Evolutionary conservation across 2,329 filamentous ascomycete genomes (phyloP), one percentile per base, ranked within the genome.

Genomic region (Diaporthe caulivora): DNA sequence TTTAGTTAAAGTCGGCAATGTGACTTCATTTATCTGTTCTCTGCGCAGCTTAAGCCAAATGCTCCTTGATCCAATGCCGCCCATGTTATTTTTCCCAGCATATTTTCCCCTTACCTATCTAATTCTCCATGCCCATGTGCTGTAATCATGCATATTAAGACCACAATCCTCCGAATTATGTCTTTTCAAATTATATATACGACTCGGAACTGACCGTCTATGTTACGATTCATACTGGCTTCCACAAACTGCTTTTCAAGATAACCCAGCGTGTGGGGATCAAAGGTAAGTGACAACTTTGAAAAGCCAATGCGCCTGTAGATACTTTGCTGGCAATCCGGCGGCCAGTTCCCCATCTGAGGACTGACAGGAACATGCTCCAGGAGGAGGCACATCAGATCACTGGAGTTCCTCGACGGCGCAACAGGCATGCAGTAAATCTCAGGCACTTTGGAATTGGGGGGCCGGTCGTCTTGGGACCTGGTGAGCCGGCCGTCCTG

Each of bases 311-410:
- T 34, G 4, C 58, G 58, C 40, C 11, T 64, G 18, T 47, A 64
- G 8, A 26, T 64, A 9, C 17, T 2, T 9, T 64, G 2, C 9
- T 40, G 40, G 18, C 29, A 47, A 1, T 7, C 15, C 15, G 31
- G 8, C 1, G 58, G 58, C 58, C 58, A 62, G 9, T 13, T 29
- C 37, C 18, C 8, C 5, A 29, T 21, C n/a, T 21, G 24, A 60
- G 24, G 11, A 21, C 29, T 8, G 6, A 62, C 34, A 11, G 44
- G 37, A 3, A n/a, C 24, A 4, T 29, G 21, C 29, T 67, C 24
- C 26, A 72, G 34, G 29, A 68, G 58, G 21, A 72, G 51, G 24
- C 70, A 72, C 4, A 68, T 24, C 40, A 72, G 7, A 29, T 72
- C 42, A 8, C 44, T 72, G 3, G 70, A 68, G 3, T 49, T 53